Evolutionary conservation across 768 basidiomycete species (phyloP).

Genomic region (Lactifluus echinatus): DNA sequence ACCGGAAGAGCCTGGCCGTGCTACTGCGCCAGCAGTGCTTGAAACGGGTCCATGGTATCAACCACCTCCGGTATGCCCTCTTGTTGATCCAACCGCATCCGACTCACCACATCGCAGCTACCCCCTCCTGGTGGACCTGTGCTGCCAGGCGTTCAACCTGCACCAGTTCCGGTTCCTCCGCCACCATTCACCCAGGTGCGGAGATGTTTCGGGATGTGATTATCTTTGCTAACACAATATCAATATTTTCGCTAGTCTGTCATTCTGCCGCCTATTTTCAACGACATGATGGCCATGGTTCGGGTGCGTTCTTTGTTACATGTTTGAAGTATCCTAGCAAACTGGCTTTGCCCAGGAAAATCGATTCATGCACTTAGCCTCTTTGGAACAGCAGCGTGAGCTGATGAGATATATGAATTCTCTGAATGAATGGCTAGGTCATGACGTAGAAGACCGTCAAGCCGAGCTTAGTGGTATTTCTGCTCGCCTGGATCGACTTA

Average conservation of each 20-base stretch:
- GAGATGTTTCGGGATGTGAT: not conserved
- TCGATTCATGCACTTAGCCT: conserved; percentile 61
- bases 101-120: conserved; percentile 1
- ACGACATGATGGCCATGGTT: conserved; percentile 60
- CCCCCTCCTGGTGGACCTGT: not conserved
- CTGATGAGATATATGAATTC: conserved; percentile 71
- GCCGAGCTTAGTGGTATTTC: conserved; percentile 59
- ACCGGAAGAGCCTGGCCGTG: not conserved
- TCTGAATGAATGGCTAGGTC: conserved; percentile 71
- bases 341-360: conserved; percentile 47
- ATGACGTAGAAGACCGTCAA: conserved; percentile 73
- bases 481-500: conserved; percentile 47
- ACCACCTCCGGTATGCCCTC: not conserved
- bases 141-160: not conserved
- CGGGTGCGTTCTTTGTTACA: conserved; percentile 37
- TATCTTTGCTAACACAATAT: not conserved
- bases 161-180: too few species aligned
- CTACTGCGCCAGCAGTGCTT: not conserved
- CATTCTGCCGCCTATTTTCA: conserved; percentile 52
- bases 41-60: not conserved
- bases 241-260: conserved; percentile 36
- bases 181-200: conserved; percentile 22
- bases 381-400: conserved; percentile 71
- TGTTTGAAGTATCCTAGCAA: not conserved
- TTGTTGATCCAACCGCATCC: not conserved